A percentile compares a stretch with the other conserved stretches of the same genome.
These are phyloP conservation scores for Albizia julibrissin DNA, from an alignment of 306 rosid genomes.

Conservation along the genomic window DNA sequence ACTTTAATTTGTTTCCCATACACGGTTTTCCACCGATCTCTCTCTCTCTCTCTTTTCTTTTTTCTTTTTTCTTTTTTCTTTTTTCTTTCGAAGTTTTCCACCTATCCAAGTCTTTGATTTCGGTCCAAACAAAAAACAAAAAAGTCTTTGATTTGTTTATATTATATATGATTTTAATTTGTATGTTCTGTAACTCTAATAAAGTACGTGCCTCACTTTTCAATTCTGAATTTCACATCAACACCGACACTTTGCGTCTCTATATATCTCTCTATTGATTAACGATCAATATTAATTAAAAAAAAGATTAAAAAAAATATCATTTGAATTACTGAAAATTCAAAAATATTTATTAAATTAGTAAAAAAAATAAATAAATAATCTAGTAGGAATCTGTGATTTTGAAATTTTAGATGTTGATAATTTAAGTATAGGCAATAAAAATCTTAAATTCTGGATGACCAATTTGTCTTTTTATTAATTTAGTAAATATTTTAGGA, in stretches of 20 bases:
- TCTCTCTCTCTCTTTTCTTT: too few species aligned
- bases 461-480: rapidly evolving
- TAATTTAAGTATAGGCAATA: too few species aligned
- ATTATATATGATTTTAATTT: neutral
- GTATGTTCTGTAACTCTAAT: neutral
- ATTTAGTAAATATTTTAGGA: too few species aligned
- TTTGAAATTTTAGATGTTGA: too few species aligned
- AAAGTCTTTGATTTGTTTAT: neutral
- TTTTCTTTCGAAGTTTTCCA: neutral
- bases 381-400: too few species aligned
- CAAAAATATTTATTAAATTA: too few species aligned
- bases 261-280: neutral
- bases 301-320: too few species aligned
- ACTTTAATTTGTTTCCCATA: neutral
- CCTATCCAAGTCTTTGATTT: neutral
- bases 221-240: neutral
- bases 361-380: too few species aligned
- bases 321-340: too few species aligned
- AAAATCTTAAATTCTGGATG: too few species aligned
- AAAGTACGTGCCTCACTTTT: neutral
- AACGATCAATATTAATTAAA: neutral
- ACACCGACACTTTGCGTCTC: neutral
- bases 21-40: neutral
- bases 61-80: too few species aligned
- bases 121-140: too few species aligned